Evolutionary conservation across 1,139 yeast species (phyloP).

Genomic region (Debaryomyces fabryi): DNA sequence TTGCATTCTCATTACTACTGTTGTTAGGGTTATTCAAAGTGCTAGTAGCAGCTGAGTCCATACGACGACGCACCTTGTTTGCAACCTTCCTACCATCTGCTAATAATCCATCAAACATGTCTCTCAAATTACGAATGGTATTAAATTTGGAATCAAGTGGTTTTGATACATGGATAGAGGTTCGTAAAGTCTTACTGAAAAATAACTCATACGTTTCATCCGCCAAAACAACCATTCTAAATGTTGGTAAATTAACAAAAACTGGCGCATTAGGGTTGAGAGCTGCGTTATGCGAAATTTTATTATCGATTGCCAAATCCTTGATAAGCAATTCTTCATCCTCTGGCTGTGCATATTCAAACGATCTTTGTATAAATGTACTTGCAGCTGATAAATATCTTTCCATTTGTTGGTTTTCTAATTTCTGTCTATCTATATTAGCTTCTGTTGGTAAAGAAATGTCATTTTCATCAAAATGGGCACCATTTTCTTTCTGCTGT

Average conservation of each 20-base stretch:
- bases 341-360: conserved; percentile 83
- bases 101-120: conserved; percentile 86
- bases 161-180: conserved; percentile 68
- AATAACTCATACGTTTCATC: conserved; percentile 90
- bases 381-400: conserved; percentile 87
- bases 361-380: conserved; percentile 81
- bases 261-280: conserved; percentile 80
- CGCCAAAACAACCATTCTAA: conserved; percentile 91
- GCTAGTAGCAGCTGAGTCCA: conserved; percentile 63
- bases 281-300: conserved; percentile 66
- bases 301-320: conserved; percentile 42
- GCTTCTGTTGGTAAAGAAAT: conserved; percentile 60
- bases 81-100: conserved; percentile 95
- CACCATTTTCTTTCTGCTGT: conserved; percentile 26
- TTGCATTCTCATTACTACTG: conserved; percentile 25
- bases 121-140: conserved; percentile 68
- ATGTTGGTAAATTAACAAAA: conserved; percentile 79
- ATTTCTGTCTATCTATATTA: conserved; percentile 60
- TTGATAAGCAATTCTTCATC: conserved; percentile 48
- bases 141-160: conserved; percentile 49
- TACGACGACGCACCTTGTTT: conserved; percentile 79
- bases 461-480: conserved; percentile 25
- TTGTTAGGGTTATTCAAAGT: conserved; percentile 17
- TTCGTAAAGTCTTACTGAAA: conserved; percentile 67
- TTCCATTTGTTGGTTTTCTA: conserved; percentile 73